Evolutionary conservation across 352 stramenopile genomes (phyloP), one percentile per base, ranked within the genome.

Genomic region (Globisporangium apiculatum): DNA sequence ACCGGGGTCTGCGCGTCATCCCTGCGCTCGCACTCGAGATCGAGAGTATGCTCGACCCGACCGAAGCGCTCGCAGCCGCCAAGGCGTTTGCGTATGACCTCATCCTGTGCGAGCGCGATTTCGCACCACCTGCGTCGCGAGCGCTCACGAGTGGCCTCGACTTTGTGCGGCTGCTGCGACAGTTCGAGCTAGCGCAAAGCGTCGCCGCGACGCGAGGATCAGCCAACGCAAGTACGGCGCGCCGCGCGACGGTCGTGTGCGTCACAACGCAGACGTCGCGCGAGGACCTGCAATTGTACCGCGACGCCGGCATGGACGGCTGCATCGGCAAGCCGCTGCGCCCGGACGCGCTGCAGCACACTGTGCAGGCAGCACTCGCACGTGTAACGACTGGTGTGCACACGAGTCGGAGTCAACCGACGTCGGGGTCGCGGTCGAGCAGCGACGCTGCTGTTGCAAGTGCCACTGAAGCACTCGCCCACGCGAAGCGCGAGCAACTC

Each of bases 301-400:
- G 94, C 60, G 77, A 93, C 36, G 76, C 69, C 7, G 89, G 89
- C n/a, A 94, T 97, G 75, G 89, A 97, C 64, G 89, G 92, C 5
- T 98, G 90, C 57, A 69, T 98, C 17, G 78, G 76, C 37, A 94
- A 94, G 59, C 92, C 92, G 1, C 49, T 96, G 7, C 70, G 81
- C 37, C 51, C 50, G 5, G 72, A 79, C 7, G 82, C 86, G 2
- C 57, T 97, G 40, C 52, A 86, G 0, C 83, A 75, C 17, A 97
- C 89, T 0, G 58, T 98, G 3, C 67, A 79, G n/a, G 85, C 90
- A 0, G 90, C 91, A 4, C 69, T 97, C 18, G 70, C 62, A 5
- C 69, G 69, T 11, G 12, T 55, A 7, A 15, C 40, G 0, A 12
- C 55, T 3, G 2, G 55, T 0, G 12, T 24, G 40, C 7, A 3